A percentile compares a stretch with the other conserved stretches of the same genome.
These are phyloP conservation scores for Xylaria acuta DNA, from an alignment of 495 filamentous ascomycete species.

Conservation along the genomic window DNA sequence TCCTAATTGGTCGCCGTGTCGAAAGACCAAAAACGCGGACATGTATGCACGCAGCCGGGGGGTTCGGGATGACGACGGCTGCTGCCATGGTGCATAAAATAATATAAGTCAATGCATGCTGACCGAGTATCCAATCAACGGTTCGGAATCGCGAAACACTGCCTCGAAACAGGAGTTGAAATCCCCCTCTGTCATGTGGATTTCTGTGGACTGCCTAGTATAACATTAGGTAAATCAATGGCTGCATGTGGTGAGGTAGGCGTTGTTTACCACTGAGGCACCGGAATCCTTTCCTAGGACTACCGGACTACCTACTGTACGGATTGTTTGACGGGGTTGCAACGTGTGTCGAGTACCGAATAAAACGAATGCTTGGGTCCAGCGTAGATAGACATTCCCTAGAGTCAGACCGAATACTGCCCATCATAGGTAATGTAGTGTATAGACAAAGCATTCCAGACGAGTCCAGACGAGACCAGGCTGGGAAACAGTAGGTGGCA, in stretches of 20 bases:
- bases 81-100: neutral
- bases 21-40: neutral
- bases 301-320: too few relatives aligned
- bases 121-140: neutral
- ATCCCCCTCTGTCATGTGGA: neutral
- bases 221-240: neutral
- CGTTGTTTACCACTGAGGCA: neutral
- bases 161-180: slow-evolving; percentile 23
- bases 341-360: slow-evolving; percentile 3
- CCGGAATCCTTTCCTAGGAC: neutral
- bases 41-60: neutral
- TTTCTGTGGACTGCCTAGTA: neutral
- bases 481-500: neutral
- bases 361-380: neutral
- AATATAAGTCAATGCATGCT: slow-evolving; percentile 8
- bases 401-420: neutral
- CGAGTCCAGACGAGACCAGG: neutral
- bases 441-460: neutral
- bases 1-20: neutral
- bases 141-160: neutral
- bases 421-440: neutral
- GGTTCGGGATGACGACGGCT: neutral
- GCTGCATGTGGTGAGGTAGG: neutral
- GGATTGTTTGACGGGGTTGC: neutral
- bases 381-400: neutral